Evolutionary conservation across 2,329 filamentous ascomycete genomes (phyloP), one percentile per base, ranked within the genome.

Genomic region (Neofusicoccum laricinum): DNA sequence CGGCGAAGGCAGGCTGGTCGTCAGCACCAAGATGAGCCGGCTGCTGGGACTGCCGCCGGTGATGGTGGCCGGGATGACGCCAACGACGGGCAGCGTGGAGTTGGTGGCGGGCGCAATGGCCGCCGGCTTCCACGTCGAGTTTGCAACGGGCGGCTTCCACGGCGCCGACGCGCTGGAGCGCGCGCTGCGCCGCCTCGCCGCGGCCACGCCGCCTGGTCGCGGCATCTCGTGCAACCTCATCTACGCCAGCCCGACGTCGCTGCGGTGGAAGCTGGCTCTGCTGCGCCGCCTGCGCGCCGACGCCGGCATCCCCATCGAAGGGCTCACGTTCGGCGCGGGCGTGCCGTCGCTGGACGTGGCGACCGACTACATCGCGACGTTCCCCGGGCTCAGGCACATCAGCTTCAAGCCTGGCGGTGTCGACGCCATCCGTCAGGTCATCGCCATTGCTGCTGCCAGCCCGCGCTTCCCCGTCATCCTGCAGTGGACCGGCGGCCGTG

Each of bases 31-130:
- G 82, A 95, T 97, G 90, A 96, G 90, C 77, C 86, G 92, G 70
- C 82, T 96, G 19, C 82, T 97, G 17, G 93, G 93, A 70, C 82
- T 95, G 4, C 92, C 93, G 10, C 93, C 93, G 0, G 82, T 97
- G 67, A 89, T 97, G 82, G 92, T 97, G 66, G 92, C 93, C 64
- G 93, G 93, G 75, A 97, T 97, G 93, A 97, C 93, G 1, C 93
- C 93, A 12, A 87, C 86, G 66, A 97, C 93, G 0, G 91, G 96
- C 2, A 88, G 91, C 0, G 95, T 91, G 90, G 92, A 96, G 77
- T 96, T 97, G 69, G 91, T 97, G 48, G 90, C 92, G 6, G 91
- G 92, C 1, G 94, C 92, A 15, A 96, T 96, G 91, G 94, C 94
- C 70, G 92, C 93, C 63, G 93, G 93, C n/a, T 97, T 96, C 77